Percentiles rank a stretch among this genome's conserved stretches.
These are phyloP conservation scores for Phoma sp. DNA, from an alignment of 2,329 filamentous ascomycete species.

Conservation along the genomic window DNA sequence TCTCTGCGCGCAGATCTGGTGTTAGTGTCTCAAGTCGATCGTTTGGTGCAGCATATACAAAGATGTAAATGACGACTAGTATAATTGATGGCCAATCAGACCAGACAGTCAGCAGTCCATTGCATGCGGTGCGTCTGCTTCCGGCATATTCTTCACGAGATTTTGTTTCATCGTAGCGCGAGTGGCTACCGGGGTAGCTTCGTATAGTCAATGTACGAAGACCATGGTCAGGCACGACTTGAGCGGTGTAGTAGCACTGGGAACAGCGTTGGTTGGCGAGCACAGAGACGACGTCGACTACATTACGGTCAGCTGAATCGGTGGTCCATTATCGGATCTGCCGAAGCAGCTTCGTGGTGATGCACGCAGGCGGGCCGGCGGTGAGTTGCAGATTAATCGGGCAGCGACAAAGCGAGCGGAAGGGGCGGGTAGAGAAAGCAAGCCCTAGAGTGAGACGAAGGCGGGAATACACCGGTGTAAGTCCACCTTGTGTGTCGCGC, in stretches of 20 bases:
- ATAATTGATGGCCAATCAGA: not conserved
- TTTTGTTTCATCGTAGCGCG: not conserved
- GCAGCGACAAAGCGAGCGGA: constrained; percentile 24
- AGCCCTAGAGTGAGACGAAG: constrained; percentile 23
- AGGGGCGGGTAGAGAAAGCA: constrained; percentile 22
- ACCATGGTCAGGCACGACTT: not conserved
- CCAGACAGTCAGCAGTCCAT: not conserved
- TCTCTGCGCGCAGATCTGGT: not conserved
- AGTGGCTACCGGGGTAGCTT: not conserved
- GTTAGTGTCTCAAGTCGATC: not conserved
- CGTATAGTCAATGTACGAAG: too few species aligned
- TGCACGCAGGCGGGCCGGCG: constrained; percentile 15
- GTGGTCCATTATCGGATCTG: not conserved
- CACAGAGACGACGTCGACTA: not conserved
- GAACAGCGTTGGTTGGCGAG: not conserved
- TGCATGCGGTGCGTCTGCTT: not conserved
- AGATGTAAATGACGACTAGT: not conserved
- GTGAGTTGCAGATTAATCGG: constrained; percentile 19
- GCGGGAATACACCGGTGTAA: constrained; percentile 16
- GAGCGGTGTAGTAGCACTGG: not conserved
- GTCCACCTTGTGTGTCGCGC: constrained; percentile 23
- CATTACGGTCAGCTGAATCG: not conserved
- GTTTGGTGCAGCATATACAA: not conserved
- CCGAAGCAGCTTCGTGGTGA: constrained; percentile 4
- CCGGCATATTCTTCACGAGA: not conserved